Conservation (phyloP, 1,284 basidiomycete species). For the Cutaneotrichosporon dermatis region DNA sequence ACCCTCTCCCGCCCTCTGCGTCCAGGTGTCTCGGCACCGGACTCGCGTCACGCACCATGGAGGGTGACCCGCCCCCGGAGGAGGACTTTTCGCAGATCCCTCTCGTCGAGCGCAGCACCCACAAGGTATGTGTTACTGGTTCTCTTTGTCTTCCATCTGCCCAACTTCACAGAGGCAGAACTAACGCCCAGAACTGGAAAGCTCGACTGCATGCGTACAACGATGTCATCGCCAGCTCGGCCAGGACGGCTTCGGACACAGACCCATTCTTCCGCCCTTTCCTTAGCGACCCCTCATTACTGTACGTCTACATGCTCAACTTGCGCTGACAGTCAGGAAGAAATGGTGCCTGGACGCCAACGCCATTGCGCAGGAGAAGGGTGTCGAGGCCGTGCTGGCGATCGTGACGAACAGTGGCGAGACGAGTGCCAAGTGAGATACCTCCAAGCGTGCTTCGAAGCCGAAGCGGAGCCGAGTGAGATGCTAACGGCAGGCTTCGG, state of each 20-base stretch:
- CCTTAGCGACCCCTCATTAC: conserved; percentile 52
- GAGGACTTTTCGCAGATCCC: conserved; percentile 86
- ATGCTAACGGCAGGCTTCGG: conserved; percentile 46
- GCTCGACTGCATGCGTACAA: conserved; percentile 92
- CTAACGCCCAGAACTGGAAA: conserved; percentile 74
- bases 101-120: conserved; percentile 73
- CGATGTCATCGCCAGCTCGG: conserved; percentile 77
- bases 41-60: conserved; percentile 55
- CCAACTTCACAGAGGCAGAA: too few relatives aligned
- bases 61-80: conserved; percentile 81
- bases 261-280: conserved; percentile 93
- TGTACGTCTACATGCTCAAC: conserved; percentile 22
- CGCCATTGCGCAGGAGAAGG: conserved; percentile 97
- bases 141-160: too few relatives aligned
- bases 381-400: conserved; percentile 75
- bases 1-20: too few relatives aligned
- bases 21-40: neutral
- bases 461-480: neutral
- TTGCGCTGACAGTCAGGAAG: conserved; percentile 55
- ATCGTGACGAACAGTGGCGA: conserved; percentile 90
- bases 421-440: conserved; percentile 59
- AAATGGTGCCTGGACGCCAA: conserved; percentile 88
- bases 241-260: conserved; percentile 80
- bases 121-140: conserved; percentile 59
- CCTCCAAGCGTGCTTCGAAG: neutral